A percentile compares a stretch with the other conserved stretches of the same genome.
These are phyloP conservation scores for Gyromitra esculenta DNA, from an alignment of 2,329 filamentous ascomycete genomes.

Conservation along the genomic window DNA sequence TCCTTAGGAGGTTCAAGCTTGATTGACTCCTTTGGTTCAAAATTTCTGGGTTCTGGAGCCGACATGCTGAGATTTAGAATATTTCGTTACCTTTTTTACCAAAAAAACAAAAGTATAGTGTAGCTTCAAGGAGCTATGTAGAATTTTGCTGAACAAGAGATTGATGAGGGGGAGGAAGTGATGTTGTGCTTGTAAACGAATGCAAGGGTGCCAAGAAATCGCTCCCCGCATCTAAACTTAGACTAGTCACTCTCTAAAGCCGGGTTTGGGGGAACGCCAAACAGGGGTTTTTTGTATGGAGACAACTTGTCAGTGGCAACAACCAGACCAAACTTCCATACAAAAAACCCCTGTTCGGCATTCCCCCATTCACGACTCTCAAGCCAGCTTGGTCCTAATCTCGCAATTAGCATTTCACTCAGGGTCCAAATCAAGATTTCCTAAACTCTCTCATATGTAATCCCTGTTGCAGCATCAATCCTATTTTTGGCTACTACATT, in stretches of 20 bases:
- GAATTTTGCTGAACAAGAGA: slow-evolving; percentile 1
- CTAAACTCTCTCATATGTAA: no score
- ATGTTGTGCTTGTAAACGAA: slow-evolving; percentile 12
- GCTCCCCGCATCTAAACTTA: slow-evolving; percentile 21
- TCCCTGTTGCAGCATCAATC: no score
- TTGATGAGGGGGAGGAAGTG: slow-evolving; percentile 5
- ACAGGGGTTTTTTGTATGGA: no score
- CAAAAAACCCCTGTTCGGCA: no score
- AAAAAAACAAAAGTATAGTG: background rate
- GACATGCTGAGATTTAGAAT: slow-evolving; percentile 62
- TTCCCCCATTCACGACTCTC: no score
- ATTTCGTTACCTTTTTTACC: slow-evolving; percentile 10
- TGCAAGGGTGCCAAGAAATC: slow-evolving; percentile 23
- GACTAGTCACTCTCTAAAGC: background rate
- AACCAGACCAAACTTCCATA: no score
- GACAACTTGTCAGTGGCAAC: no score
- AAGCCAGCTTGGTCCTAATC: no score
- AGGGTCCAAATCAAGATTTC: no score
- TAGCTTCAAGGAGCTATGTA: slow-evolving; percentile 11
- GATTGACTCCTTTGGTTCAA: slow-evolving; percentile 81
- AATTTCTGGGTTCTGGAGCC: slow-evolving; percentile 65
- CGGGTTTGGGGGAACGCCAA: no score
- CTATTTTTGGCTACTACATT: no score
- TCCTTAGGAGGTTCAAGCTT: slow-evolving; percentile 84
- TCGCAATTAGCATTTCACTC: no score